Base-by-base conservation (phyloP, 768 basidiomycete species). In the Tricholoma matsutake region DNA sequence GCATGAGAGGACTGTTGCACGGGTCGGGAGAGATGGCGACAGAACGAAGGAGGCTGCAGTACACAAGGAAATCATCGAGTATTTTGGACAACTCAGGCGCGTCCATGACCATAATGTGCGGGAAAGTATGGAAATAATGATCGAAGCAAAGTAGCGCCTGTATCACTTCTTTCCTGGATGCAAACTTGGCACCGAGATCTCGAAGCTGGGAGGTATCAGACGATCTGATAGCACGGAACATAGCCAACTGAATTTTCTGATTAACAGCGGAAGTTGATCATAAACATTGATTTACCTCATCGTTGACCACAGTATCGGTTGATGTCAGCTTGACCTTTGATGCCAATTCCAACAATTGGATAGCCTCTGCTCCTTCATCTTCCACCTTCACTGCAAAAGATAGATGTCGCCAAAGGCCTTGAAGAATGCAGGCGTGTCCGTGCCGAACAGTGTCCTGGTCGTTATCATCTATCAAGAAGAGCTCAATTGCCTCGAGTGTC, bases 101-200 rank as follows among this genome's bases (percentile, higher is more conserved):
- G 0, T 61, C 65, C 20, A 70, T 61, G 4, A 69, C 64, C 13
- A 67, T 60, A 18, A 79, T 66, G 4, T 55, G 57, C 6, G 73
- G 72, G 4, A 71, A 64, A 6, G 60, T 57, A 7, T 63, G 59
- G 64, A 81, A 83, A 47, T 72, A 66, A 56, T 78, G 75, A 63
- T 83, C 78, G 10, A 83, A 65, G 56, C 80, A 81, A 6, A 83
- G 82, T 63, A n/a, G 78, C 77, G 0, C 78, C 73, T 8, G 74
- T 63, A 2, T 43, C 9, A 29, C 75, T 74, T 2, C 69, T 60
- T 31, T 58, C 58, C 25, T 57, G 16, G 25, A 65, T 47, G 59
- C 51, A 53, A 84, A 81, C 16, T 35, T 49, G 6, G 47, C 22
- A 0, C 69, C 76, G 2, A 84, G 67, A 8, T 63, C 49, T 4